Base-by-base conservation (phyloP, 2,329 filamentous ascomycete genomes). In the Apiospora sp. region DNA sequence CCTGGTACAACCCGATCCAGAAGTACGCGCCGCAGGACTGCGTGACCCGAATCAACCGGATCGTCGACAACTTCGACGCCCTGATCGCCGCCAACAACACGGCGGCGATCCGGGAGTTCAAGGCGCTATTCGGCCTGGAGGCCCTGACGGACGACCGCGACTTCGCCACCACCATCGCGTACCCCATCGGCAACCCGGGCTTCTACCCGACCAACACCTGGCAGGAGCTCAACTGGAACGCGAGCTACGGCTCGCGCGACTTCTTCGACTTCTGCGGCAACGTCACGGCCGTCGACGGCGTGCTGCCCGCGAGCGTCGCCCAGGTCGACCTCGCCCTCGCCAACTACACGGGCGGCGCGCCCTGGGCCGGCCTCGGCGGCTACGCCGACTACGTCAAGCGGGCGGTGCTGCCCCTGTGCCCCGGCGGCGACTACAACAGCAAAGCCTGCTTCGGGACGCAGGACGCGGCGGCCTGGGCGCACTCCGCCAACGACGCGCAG, bases 211-310 rank as follows among this genome's bases (percentile, higher is more conserved):
- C 84, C 0, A 81, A 80, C 34, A 88, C 87, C 5, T 89, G 87
- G 87, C 87, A 89, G 79, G 87, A 89, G 75, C 78, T 89, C 13
- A 87, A 85, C 72, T 89, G 87, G 87, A 78, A 79, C 67, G 72
- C 75, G 0, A 80, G 73, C 0, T 83, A 84, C 72, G 82, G 82
- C 54, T 80, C 81, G 1, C 77, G 83, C 5, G 85, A 89, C 75
- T 88, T 89, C 76, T 89, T 84, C 78, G 75, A 83, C 64, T 89
- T 89, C 79, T 89, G 87, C 77, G 81, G 80, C 12, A 89, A 88
- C 71, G 82, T 89, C 64, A 87, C 87, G 1, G 83, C 87, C 72
- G 77, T 84, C 44, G 77, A 85, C 68, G 77, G 85, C 68, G 80
- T 86, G 0, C 83, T 86, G 0, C 83, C 86, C 0, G 80, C 79